Percentiles rank a stretch among this genome's conserved stretches.
Conservation (phyloP, 768 basidiomycete species). For the Auricularia sp. region DNA sequence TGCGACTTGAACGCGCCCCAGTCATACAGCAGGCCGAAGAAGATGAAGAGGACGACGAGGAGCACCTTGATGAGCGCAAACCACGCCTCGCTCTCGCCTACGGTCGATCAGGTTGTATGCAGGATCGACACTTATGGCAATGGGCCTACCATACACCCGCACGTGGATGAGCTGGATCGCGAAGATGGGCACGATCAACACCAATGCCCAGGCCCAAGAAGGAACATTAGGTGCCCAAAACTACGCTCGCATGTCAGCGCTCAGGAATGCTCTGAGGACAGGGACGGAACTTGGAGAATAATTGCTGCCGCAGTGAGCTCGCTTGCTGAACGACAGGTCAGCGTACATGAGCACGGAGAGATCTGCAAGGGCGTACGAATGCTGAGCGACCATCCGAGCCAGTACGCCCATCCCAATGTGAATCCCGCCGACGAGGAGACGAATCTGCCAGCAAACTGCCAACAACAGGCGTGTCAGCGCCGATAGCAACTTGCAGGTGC, state of each 20-base stretch:
- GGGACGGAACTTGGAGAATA: conserved; percentile 32
- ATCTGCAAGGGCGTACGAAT: conserved; percentile 9
- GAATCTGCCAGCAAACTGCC: conserved; percentile 45
- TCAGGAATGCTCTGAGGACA: conserved; percentile 1
- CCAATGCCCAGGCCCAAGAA: conserved; percentile 47
- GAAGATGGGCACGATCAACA: conserved; percentile 46
- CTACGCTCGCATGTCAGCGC: conserved; percentile 8
- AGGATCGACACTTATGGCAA: conserved; percentile 1
- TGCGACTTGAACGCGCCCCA: conserved; percentile 44
- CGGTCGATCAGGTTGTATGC: not conserved
- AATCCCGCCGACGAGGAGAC: conserved; percentile 2
- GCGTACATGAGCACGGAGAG: conserved; percentile 29
- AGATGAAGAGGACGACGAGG: conserved; percentile 51
- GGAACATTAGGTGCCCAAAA: conserved; percentile 40
- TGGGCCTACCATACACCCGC: conserved; percentile 42
- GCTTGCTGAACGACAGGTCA: conserved; percentile 32
- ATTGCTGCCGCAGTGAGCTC: conserved; percentile 50
- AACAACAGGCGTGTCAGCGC: not conserved
- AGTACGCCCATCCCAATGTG: conserved; percentile 44
- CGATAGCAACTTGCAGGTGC: conserved; percentile 36
- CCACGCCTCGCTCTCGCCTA: conserved; percentile 57
- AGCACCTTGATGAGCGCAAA: conserved; percentile 54
- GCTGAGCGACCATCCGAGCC: conserved; percentile 35
- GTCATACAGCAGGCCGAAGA: conserved; percentile 51
- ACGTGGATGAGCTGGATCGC: conserved; percentile 45